phyloP scores from a whole-genome alignment of 1,139 yeast species.

The Debaryomyces coudertii region DNA sequence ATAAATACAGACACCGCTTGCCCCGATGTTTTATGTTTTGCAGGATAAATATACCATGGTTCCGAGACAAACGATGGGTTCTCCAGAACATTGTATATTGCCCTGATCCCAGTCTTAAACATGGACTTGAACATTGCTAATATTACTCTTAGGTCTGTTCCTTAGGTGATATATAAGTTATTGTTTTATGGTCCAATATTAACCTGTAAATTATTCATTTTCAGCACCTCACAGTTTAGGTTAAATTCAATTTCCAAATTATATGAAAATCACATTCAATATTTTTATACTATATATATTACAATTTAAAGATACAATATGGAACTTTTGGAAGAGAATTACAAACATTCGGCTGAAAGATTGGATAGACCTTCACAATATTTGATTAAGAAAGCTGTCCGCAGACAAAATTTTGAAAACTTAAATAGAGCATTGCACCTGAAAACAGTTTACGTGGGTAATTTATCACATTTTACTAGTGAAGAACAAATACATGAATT shows the following conservation, averaged over 20 bases:
- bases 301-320: conserved; percentile 19
- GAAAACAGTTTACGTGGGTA: conserved; percentile 85
- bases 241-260: neutral
- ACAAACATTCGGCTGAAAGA: conserved; percentile 58
- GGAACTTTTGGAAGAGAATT: conserved; percentile 62
- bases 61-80: conserved; percentile 76
- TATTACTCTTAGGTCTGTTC: neutral
- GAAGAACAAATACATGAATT: conserved; percentile 92
- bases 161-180: neutral
- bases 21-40: conserved; percentile 65
- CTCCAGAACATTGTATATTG: conserved; percentile 71
- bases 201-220: conserved; percentile 5
- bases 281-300: neutral
- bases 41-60: conserved; percentile 87
- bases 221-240: neutral
- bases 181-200: neutral
- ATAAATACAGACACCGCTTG: conserved; percentile 78
- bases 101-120: conserved; percentile 69
- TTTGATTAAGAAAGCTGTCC: conserved; percentile 71
- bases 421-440: conserved; percentile 65
- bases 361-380: conserved; percentile 80
- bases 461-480: conserved; percentile 79
- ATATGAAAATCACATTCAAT: neutral
- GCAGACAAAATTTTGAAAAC: conserved; percentile 56
- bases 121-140: conserved; percentile 38